Base-by-base conservation (phyloP, 192 early-diverging fungal genomes). In the Linnemannia exigua region DNA sequence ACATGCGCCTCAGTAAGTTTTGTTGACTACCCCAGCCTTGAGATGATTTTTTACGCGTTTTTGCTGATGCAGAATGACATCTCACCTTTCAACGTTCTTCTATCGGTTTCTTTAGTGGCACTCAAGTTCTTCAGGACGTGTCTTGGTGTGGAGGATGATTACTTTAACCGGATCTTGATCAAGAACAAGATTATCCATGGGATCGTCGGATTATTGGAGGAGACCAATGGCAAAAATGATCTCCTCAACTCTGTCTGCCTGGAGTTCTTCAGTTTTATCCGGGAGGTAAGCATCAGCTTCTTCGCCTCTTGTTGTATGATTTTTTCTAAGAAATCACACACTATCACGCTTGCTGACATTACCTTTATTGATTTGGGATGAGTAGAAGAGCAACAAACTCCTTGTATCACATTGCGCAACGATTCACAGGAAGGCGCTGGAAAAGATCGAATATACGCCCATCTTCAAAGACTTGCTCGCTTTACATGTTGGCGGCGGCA, bases 231-330 rank as follows among this genome's bases (percentile, higher is more conserved):
- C 38, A 89, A 89, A 37, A 93, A 97, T 71, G 97, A 97, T 75
- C 87, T 98, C 36, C 78, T 96, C n/a, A 95, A 97, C 72, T 97
- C 97, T 2, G 94, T 97, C 4, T 97, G 95, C 81, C 90, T 97
- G 36, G 96, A 97, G 75, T 87, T 99, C 31, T 94, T 99, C 76
- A 94, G 93, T 22, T 94, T 92, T 82, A 92, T 99, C 70, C 86
- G 91, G 37, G 88, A 83, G 44, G 94, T 94, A 88, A 41, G 67
- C 52, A 44, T 15, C 25, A 41, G 7, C 31, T 19, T 67, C 20
- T 0, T 47, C 22, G 28, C 9, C 28, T 41, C 1, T 22, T 66
- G 15, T 33, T n/a, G 22, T 33, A 7, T 14, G 20, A 28, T 31
- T 44, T 25, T 58, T 36, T 67, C n/a, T 48, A 8, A 51, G 41